A percentile compares a stretch with the other conserved stretches of the same genome.
Evolutionary conservation across 148 eudicot genomes (phyloP).

Genomic region (Heliamphora exappendiculata): DNA sequence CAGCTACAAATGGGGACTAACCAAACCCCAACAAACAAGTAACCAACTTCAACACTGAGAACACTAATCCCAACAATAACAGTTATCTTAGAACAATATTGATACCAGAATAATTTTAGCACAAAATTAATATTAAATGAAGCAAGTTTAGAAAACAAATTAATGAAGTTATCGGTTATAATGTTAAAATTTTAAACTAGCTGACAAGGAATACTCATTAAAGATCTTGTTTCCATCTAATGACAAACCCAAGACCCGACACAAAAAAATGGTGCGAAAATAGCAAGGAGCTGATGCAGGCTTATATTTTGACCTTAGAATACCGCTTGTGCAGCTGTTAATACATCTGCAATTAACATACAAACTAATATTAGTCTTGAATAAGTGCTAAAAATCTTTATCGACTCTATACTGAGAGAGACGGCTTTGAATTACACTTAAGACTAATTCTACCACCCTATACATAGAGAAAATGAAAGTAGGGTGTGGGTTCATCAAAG

Average conservation of each 20-base stretch:
- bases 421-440: neutral
- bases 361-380: neutral
- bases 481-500: too few species aligned
- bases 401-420: neutral
- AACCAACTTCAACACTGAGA: neutral
- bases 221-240: neutral
- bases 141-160: neutral
- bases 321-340: conserved; percentile 72
- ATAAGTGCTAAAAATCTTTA: neutral
- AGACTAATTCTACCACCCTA: neutral
- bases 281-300: conserved; percentile 6
- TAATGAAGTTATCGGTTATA: neutral
- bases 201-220: neutral
- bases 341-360: conserved; percentile 57
- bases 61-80: neutral
- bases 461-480: neutral
- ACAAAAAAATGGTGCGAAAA: neutral
- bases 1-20: neutral
- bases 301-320: conserved; percentile 76
- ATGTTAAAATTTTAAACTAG: neutral
- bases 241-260: neutral
- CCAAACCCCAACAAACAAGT: conserved; percentile 1
- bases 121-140: too few species aligned
- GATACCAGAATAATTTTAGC: too few species aligned
- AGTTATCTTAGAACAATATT: neutral